These are phyloP conservation scores for Phalaenopsis hybrid DNA, from an alignment of 116 monocot genomes.

Conservation along the genomic window DNA sequence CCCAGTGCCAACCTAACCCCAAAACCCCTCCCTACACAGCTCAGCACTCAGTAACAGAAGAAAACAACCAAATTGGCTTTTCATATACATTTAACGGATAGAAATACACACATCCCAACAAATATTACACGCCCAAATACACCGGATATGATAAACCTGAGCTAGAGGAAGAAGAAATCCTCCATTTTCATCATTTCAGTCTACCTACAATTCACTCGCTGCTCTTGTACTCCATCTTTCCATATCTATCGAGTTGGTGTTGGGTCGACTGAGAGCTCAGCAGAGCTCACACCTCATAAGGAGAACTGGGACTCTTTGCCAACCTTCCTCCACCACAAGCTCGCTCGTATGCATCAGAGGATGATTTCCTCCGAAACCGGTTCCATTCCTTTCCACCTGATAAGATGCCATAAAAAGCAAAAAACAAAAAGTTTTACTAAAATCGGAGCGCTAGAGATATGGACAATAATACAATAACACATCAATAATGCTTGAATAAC, in stretches of 20 bases:
- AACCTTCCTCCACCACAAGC: constrained; percentile 12
- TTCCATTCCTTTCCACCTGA: constrained; percentile 50
- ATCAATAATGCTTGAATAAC: too few relatives aligned
- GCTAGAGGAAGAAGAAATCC: neutral
- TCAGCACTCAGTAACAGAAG: too few relatives aligned
- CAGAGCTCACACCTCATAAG: constrained; percentile 58
- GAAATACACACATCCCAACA: too few relatives aligned
- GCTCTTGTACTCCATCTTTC: neutral
- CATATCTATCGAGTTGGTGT: neutral
- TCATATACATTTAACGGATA: too few relatives aligned
- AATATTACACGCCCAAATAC: too few relatives aligned
- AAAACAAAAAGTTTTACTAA: neutral
- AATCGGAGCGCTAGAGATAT: too few relatives aligned
- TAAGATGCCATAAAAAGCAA: neutral
- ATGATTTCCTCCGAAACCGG: constrained; percentile 52
- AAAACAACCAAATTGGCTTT: too few relatives aligned
- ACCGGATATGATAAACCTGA: neutral
- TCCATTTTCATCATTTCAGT: neutral
- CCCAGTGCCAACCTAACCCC: too few relatives aligned
- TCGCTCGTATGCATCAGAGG: constrained; percentile 45
- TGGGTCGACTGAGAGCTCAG: neutral
- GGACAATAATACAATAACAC: too few relatives aligned
- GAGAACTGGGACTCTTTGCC: constrained; percentile 19
- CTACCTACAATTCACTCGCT: neutral
- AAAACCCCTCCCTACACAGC: too few relatives aligned